Base-by-base conservation (phyloP, 225 moss, liverwort and hornwort species). In the Physcomitrium patens region DNA sequence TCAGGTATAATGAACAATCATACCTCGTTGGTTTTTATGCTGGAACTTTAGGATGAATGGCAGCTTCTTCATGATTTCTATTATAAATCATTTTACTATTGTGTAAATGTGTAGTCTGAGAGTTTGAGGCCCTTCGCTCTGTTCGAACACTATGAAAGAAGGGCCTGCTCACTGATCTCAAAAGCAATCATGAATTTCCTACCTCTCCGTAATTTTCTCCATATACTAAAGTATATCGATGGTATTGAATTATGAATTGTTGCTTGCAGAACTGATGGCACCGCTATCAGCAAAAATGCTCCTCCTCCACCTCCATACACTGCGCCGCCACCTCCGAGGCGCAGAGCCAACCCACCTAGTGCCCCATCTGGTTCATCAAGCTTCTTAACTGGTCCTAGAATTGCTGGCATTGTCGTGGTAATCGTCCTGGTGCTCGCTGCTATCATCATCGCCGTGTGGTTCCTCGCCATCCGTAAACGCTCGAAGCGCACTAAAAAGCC, bases 291-390 rank as follows among this genome's bases (percentile, higher is more conserved):
- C 19, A 57, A 58, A 44, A 79, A 83, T 69, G 91, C 87, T 7
- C 84, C 91, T 17, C 84, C 86, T 27, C 89, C 90, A 5, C 91
- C 91, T 19, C 83, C 83, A 0, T 76, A 22, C 46, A 67, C 83
- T 17, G 10, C 79, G 13, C 84, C 84, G 2, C 87, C 84, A 23
- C 67, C 84, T 44, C 80, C 64, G 0, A 77, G 68, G 48, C 76
- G 31, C 62, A 0, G 67, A 0, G 18, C 63, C 81, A 31, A 22
- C 24, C 65, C 23, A 42, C 41, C 41, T 23, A 47, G 10, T 2
- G 6, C 45, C 58, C 24, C 70, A 3, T 16, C 73, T 10, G 19
- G 37, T 1, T 79, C 81, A 2, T 76, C 73, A 0, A 68, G 69
- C 31, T 69, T 80, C 42, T 48, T 75, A 7, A 73, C 75, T 0